Evolutionary conservation across 257 asterid genomes (phyloP).

Genomic region (Mentha longifolia): DNA sequence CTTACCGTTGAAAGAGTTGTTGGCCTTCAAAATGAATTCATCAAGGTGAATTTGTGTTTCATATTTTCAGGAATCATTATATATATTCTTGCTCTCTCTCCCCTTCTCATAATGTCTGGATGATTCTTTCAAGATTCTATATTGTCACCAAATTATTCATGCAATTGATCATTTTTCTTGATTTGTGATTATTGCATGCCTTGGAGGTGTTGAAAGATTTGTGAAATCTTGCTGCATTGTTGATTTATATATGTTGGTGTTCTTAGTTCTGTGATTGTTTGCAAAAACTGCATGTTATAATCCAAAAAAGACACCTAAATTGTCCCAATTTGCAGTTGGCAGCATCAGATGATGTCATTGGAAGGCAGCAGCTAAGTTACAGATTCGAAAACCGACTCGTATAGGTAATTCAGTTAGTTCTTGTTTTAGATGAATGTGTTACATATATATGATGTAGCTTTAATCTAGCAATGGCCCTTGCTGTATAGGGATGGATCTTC

Average conservation of each 20-base stretch:
- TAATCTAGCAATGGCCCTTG: conserved; percentile 15
- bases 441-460: not conserved
- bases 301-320: not conserved
- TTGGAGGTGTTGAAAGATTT: not conserved
- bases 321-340: conserved; percentile 65
- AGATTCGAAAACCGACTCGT: conserved; percentile 75
- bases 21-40: conserved; percentile 81
- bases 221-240: conserved; percentile 17
- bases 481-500: conserved; percentile 84
- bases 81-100: not conserved
- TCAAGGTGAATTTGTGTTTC: conserved; percentile 55
- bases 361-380: conserved; percentile 83
- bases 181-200: conserved; percentile 12
- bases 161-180: not conserved
- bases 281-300: conserved; percentile 2
- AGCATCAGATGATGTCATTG: conserved; percentile 68
- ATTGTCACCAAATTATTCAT: not conserved
- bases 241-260: conserved; percentile 17
- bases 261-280: conserved; percentile 5
- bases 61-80: not conserved
- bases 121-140: conserved; percentile 22
- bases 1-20: conserved; percentile 71
- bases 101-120: not conserved
- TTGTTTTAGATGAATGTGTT: not conserved
- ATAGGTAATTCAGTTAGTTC: conserved; percentile 55